Conservation (phyloP, 1,284 basidiomycete species). For the Tylopilus orsonianus region DNA sequence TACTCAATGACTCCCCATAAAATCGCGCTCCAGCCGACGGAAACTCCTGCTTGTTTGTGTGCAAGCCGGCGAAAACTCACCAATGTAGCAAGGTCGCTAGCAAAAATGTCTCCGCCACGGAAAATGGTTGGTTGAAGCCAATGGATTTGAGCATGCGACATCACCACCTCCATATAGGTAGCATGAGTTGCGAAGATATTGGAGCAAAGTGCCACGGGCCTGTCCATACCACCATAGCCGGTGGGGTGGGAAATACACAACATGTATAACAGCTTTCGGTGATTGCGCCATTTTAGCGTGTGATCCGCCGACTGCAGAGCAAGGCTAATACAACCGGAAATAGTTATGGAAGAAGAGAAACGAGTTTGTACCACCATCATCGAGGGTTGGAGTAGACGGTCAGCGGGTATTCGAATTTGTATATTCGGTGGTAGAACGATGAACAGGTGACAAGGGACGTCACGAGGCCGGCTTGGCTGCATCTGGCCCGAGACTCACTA, state of each 20-base stretch:
- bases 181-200: not conserved
- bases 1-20: not conserved
- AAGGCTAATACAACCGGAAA: not conserved
- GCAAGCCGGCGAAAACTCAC: not conserved
- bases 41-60: not conserved
- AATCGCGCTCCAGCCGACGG: constrained; percentile 1
- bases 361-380: not conserved
- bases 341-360: not conserved
- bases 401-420: too few relatives aligned
- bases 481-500: constrained; percentile 1
- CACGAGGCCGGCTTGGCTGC: not conserved
- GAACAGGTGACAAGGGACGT: not conserved
- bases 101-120: not conserved
- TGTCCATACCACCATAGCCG: not conserved
- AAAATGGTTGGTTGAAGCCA: not conserved
- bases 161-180: not conserved
- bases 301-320: not conserved
- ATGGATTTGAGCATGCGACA: not conserved
- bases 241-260: not conserved
- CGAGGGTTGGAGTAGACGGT: too few relatives aligned
- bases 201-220: not conserved
- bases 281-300: not conserved
- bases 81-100: not conserved
- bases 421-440: not conserved
- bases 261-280: too few relatives aligned